A percentile compares a stretch with the other conserved stretches of the same genome.
These are phyloP conservation scores for Letharia lupina DNA, from an alignment of 495 filamentous ascomycete genomes.

Conservation along the genomic window DNA sequence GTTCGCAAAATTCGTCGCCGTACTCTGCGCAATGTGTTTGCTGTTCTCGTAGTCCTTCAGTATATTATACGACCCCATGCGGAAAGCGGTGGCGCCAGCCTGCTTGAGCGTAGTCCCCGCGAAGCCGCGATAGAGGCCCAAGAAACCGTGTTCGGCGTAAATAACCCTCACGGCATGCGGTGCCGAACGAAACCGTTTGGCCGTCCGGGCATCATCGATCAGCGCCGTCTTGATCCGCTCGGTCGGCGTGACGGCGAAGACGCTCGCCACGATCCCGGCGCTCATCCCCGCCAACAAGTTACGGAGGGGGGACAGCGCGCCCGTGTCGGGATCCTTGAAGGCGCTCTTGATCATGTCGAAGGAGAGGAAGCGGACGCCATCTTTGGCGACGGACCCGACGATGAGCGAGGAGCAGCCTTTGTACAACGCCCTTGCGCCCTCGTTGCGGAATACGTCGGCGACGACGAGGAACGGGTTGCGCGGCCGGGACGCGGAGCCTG, in stretches of 20 bases:
- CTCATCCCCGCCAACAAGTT: slow-evolving; percentile 56
- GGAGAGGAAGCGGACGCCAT: slow-evolving; percentile 55
- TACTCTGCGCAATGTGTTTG: slow-evolving; percentile 35
- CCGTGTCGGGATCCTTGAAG: slow-evolving; percentile 49
- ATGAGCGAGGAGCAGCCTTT: slow-evolving; percentile 56
- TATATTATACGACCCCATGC: slow-evolving; percentile 60
- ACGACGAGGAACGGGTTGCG: slow-evolving; percentile 50
- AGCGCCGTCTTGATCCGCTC: slow-evolving; percentile 62
- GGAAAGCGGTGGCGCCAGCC: slow-evolving; percentile 52
- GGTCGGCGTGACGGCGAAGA: slow-evolving; percentile 54
- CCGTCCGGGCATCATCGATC: slow-evolving; percentile 54
- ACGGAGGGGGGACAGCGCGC: slow-evolving; percentile 43
- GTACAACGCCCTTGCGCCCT: slow-evolving; percentile 51
- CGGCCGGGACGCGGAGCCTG: slow-evolving; percentile 32
- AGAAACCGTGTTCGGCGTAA: slow-evolving; percentile 40
- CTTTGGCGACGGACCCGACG: slow-evolving; percentile 55
- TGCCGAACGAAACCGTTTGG: slow-evolving; percentile 42
- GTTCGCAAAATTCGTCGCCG: slow-evolving; percentile 50
- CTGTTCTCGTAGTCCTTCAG: slow-evolving; percentile 50
- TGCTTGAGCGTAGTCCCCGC: slow-evolving; percentile 60
- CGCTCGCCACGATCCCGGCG: slow-evolving; percentile 50
- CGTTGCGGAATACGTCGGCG: slow-evolving; percentile 38
- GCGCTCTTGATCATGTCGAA: slow-evolving; percentile 57
- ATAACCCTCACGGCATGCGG: slow-evolving; percentile 45
- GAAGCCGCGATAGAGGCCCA: slow-evolving; percentile 54